Evolutionary conservation across 805 yeast species (phyloP), one percentile per base, ranked within the genome.

Genomic region (Citeromyces nyonsensis): DNA sequence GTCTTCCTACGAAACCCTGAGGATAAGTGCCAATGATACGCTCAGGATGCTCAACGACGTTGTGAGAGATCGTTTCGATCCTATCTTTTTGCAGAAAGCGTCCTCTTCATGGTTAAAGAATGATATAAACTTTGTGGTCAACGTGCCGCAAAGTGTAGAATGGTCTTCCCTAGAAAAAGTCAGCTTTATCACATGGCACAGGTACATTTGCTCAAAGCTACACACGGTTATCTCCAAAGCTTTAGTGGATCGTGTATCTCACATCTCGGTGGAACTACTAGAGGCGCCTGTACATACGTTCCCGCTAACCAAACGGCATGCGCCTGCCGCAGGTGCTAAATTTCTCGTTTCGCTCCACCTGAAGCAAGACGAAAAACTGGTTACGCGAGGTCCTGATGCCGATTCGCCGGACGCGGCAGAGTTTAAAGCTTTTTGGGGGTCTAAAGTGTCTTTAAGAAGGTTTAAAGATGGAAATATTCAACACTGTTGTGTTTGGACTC

Each of bases 391-490:
- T 2, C 96, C 97, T 7, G 55, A 61, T 26, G 63, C 68, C 26
- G 79, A 71, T 24, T 57, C 58, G 28, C 73, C 64, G 10, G 70
- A 57, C 18, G 69, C 75, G n/a, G 57, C 67, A 5, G 62, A 66
- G 34, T 91, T 91, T 58, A 70, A 80, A 41, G 57, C 69, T 5
- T 86, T 91, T 48, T 91, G 99, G 99, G 96, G 96, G 8, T 47
- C 67, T 7, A 77, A 71, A 41, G 73, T 94, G 0, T 82, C 91
- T 10, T 61, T 91, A 35, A 73, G 99, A 60, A 72, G 91, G 49
- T 91, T 88, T 59, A 85, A 82, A 47, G 95, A 91, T 54, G 96
- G 96, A 26, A 63, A 78, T 4, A 85, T 91, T 37, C 76, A 73
- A 39, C 93, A 91, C 54, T 81, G 94, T 50, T 93, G 91, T 35